Base-by-base conservation (phyloP, 2,329 filamentous ascomycete species). In the Cladophialophora exuberans region DNA sequence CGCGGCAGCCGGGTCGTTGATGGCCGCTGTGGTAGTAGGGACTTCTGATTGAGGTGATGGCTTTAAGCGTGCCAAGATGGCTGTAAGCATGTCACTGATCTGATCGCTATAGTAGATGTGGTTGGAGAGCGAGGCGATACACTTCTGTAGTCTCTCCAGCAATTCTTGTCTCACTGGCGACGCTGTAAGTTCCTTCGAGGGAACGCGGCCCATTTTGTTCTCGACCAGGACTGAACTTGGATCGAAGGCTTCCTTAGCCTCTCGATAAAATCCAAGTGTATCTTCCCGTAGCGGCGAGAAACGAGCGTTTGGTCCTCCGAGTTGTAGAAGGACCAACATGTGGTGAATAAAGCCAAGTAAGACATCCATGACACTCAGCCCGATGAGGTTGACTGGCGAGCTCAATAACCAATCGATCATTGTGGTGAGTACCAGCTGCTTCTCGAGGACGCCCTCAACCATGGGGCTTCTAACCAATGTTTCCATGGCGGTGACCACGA, bases 61-160 rank as follows among this genome's bases (percentile, higher is more conserved):
- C 70, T 89, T 94, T 25, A 97, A 79, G 17, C 90, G 86, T 25
- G 83, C 76, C 13, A 97, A 75, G 39, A 97, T 86, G 0, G 90
- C 85, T 17, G 85, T 82, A 47, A 97, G 85, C 90, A 97, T 97
- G 71, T 99, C 94, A 1, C 89, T 86, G 52, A 97, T 90, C 71
- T 99, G 94, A 65, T 97, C 93, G 1, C 89, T 89, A 69, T 99
- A 99, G 76, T 99, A 99, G 26, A 97, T 86, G 67, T 99, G 94
- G 0, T 90, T 96, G 2, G 92, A 91, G 23, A 99, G 77, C 68
- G 92, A 85, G n/a, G 90, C 90, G 58, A 97, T 91, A 72, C 90
- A 96, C 63, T 83, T 80, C 69, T 94, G 87, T 13, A 97, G 80
- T 26, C 86, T 83, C 28, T 77, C 72, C 23, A 96, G 75, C 13